Conservation (phyloP, 306 rosid genomes). For the Quercus gilva region DNA sequence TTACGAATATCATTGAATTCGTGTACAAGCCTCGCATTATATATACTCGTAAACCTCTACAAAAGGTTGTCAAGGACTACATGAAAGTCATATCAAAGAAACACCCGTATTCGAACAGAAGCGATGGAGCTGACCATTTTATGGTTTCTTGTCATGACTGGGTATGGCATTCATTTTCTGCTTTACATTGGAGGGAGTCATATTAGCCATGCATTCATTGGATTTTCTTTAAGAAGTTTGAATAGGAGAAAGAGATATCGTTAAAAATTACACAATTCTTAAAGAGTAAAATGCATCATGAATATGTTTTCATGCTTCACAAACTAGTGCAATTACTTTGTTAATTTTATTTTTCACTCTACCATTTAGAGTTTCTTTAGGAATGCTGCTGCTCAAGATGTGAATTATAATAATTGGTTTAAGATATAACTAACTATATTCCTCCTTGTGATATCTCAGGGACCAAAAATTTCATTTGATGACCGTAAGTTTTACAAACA, state of each 20-base stretch:
- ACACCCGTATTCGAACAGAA: conserved; percentile 21
- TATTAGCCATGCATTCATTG: no score
- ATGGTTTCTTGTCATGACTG: conserved; percentile 34
- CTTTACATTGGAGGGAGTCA: background rate
- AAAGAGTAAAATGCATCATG: no score
- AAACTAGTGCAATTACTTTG: no score
- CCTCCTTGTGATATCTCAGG: conserved; percentile 8
- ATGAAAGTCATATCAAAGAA: background rate
- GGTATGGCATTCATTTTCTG: background rate
- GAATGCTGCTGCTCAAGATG: no score
- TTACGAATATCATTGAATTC: conserved; percentile 7
- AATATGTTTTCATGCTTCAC: no score
- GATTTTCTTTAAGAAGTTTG: no score
- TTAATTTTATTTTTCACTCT: no score
- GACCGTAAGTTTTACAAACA: conserved; percentile 19
- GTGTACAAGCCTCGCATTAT: conserved; percentile 21
- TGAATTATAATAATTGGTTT: no score
- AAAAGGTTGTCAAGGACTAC: conserved; percentile 24
- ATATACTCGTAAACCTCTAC: conserved; percentile 30
- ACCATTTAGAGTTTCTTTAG: no score
- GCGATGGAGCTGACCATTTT: conserved; percentile 27
- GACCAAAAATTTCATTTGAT: conserved; percentile 18
- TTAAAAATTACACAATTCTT: no score
- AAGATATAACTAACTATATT: background rate
- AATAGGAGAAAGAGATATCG: no score